Base-by-base conservation (phyloP, 768 basidiomycete genomes). In the Trametes elegans region DNA sequence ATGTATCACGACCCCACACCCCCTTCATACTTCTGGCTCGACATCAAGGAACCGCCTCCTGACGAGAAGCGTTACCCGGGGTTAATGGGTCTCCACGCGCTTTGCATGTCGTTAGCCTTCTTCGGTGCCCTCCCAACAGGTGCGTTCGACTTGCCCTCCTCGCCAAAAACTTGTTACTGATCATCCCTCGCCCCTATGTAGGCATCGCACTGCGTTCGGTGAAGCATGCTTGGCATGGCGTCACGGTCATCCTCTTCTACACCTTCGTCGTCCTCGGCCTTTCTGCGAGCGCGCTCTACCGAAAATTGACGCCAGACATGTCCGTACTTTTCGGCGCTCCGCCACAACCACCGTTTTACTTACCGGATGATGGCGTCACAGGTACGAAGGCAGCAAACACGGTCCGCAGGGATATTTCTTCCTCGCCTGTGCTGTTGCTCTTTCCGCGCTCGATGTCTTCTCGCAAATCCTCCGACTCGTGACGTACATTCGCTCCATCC, bases 51-150 rank as follows among this genome's bases (percentile, higher is more conserved):
- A 44, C 68, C 66, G 7, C 79, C 75, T 52, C 65, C 70, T 8
- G 70, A 70, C 19, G 70, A 74, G 27, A 58, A 71, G 23, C 77
- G 82, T 32, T 79, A 87, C 67, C 83, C 85, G n/a, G 79, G 77
- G 13, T 71, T 93, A 54, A 90, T 95, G 75, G 73, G 79, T 36
- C 66, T 84, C 3, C 95, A 97, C 68, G 82, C 77, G n/a, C 50
- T 85, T 5, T 80, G 82, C 62, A 89, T 93, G 86, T 74, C 71
- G 52, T 67, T 87, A 2, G 93, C 92, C 14, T 96, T 92, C 71
- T 93, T 97, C 64, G 79, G 83, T 13, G 81, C 84, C 11, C 77
- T 97, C 19, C 95, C 94, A 19, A 76, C 85, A 39, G 84, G 93
- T 94, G 67, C 64, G 83, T 34, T 40, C 13, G n/a, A 47, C 42